Conservation (phyloP, 2,329 filamentous ascomycete genomes). For the Daldinia sp. region DNA sequence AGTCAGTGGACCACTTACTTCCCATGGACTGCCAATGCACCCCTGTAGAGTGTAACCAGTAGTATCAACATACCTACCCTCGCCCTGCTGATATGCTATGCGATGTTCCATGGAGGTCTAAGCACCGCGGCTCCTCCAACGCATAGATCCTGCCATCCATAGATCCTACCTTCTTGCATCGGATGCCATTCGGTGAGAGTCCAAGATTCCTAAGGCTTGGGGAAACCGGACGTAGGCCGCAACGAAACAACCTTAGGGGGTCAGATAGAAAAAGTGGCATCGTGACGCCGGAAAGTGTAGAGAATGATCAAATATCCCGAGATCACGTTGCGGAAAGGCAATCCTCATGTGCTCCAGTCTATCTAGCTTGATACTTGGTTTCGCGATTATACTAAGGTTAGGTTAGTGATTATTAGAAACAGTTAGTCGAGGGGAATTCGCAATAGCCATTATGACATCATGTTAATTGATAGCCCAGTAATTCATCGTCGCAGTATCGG, state of each 20-base stretch:
- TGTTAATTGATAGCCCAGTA: no score
- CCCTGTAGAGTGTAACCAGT: background rate
- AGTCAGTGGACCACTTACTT: background rate
- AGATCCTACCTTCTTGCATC: background rate
- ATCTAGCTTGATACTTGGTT: no score
- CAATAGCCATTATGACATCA: no score
- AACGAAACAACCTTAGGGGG: background rate
- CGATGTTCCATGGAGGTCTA: background rate
- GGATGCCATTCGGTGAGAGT: no score
- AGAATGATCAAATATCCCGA: background rate
- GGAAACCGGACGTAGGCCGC: no score
- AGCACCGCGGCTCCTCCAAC: background rate
- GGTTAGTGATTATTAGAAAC: no score
- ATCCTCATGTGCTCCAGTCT: background rate
- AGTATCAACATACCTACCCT: background rate
- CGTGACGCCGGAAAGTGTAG: background rate
- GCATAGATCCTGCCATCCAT: no score
- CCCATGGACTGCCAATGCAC: background rate
- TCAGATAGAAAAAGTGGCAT: background rate
- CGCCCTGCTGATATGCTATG: background rate
- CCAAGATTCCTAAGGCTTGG: no score
- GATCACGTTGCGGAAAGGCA: background rate
- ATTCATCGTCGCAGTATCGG: no score
- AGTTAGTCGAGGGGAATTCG: no score
- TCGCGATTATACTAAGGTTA: background rate